phyloP scores from a whole-genome alignment of 2,329 filamentous ascomycete genomes.

The Pseudonectria buxi region DNA sequence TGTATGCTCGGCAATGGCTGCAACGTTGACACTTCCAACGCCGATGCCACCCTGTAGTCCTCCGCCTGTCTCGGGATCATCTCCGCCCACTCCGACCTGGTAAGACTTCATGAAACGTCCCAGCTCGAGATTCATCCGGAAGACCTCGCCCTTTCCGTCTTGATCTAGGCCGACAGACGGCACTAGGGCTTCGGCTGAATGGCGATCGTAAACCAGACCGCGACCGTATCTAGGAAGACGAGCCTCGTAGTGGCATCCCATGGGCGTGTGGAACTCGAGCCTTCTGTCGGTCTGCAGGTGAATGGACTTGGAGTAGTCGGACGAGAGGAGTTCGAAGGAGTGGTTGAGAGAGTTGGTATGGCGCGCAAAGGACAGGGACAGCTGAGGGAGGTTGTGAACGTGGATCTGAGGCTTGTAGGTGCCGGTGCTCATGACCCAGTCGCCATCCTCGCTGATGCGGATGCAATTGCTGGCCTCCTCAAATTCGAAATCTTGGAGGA shows the following conservation, averaged over 20 bases:
- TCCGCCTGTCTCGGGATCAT: conserved; percentile 65
- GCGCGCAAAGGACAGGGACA: conserved; percentile 87
- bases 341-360: conserved; percentile 91
- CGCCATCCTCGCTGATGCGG: conserved; percentile 84
- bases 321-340: conserved; percentile 80
- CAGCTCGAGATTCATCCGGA: conserved; percentile 81
- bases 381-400: conserved; percentile 86
- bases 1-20: conserved; percentile 76
- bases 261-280: conserved; percentile 87
- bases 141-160: conserved; percentile 86
- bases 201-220: conserved; percentile 77
- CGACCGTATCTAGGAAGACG: conserved; percentile 88
- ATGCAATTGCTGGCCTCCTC: conserved; percentile 91
- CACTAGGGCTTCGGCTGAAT: conserved; percentile 76
- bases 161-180: conserved; percentile 81
- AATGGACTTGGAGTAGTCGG: conserved; percentile 88
- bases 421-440: conserved; percentile 95
- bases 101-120: conserved; percentile 94
- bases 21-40: conserved; percentile 80
- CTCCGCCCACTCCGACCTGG: conserved; percentile 81
- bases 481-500: conserved; percentile 96
- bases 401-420: conserved; percentile 68
- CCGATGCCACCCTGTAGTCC: conserved; percentile 82
- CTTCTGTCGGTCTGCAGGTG: conserved; percentile 89
- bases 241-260: conserved; percentile 81